Evolutionary conservation across 805 yeast genomes (phyloP).

Genomic region (Candida michaelii): DNA sequence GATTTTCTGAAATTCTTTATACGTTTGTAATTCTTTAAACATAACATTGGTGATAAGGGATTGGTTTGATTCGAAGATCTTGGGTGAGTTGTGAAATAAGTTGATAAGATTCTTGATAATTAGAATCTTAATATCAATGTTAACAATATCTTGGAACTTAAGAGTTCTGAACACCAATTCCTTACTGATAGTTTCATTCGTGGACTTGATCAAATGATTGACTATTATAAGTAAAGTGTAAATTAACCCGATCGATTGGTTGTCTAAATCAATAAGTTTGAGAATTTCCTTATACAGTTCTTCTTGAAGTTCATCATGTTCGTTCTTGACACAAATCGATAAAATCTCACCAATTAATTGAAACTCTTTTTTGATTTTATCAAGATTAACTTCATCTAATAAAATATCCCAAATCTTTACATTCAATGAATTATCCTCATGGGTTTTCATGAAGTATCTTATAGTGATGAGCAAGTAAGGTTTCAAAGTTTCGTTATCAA

Average conservation of each 20-base stretch:
- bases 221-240: slow-evolving; percentile 35
- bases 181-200: slow-evolving; percentile 14
- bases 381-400: slow-evolving; percentile 15
- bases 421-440: slow-evolving; percentile 26
- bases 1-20: slow-evolving; percentile 56
- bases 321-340: slow-evolving; percentile 23
- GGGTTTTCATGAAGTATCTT: slow-evolving; percentile 20
- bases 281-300: slow-evolving; percentile 16
- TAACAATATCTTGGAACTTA: slow-evolving; percentile 27
- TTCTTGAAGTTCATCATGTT: slow-evolving; percentile 10
- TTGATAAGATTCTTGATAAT: slow-evolving; percentile 15
- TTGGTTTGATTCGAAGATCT: slow-evolving; percentile 17
- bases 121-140: slow-evolving; percentile 48
- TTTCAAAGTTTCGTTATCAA: slow-evolving; percentile 11
- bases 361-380: slow-evolving; percentile 18
- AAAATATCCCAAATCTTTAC: slow-evolving; percentile 19
- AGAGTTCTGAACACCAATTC: slow-evolving; percentile 18
- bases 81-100: slow-evolving; percentile 12
- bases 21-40: slow-evolving; percentile 53
- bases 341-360: slow-evolving; percentile 38
- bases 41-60: slow-evolving; percentile 44
- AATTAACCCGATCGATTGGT: slow-evolving; percentile 17
- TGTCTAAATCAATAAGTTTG: slow-evolving; percentile 11
- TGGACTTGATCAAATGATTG: slow-evolving; percentile 21
- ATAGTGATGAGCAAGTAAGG: slow-evolving; percentile 21